Conservation (phyloP, 805 yeast genomes). For the Candida alai region DNA sequence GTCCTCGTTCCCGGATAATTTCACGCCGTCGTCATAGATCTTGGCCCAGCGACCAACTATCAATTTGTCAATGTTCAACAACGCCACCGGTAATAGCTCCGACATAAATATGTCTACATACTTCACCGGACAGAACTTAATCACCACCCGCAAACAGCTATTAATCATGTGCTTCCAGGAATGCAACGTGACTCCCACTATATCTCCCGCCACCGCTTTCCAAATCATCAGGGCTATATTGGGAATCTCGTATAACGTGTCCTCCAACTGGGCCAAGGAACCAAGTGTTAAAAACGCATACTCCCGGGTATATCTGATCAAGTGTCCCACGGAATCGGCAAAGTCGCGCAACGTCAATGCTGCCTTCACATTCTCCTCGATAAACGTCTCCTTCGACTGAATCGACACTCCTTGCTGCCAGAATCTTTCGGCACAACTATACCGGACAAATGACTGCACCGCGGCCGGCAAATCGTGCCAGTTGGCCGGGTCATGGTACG, state of each 20-base stretch:
- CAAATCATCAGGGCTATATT: constrained; percentile 71
- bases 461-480: constrained; percentile 86
- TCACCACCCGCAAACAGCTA: constrained; percentile 78
- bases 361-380: constrained; percentile 91
- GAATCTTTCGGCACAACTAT: constrained; percentile 87
- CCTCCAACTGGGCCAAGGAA: constrained; percentile 85
- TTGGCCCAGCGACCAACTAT: constrained; percentile 73
- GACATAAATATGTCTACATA: constrained; percentile 66
- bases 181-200: constrained; percentile 85
- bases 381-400: constrained; percentile 89
- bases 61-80: constrained; percentile 69
- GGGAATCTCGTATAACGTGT: constrained; percentile 82
- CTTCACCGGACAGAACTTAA: constrained; percentile 81
- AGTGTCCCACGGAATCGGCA: constrained; percentile 97
- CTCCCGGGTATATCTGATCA: constrained; percentile 91
- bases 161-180: constrained; percentile 97
- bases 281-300: constrained; percentile 89
- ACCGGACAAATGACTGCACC: constrained; percentile 87
- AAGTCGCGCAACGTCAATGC: constrained; percentile 91
- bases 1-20: constrained; percentile 55
- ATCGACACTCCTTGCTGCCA: constrained; percentile 99
- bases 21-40: constrained; percentile 55
- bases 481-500: constrained; percentile 89
- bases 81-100: constrained; percentile 73
- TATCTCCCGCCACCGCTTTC: constrained; percentile 82